These are phyloP conservation scores for Aegilops longissima DNA, from an alignment of 176 grass and related monocot species.

Conservation along the genomic window DNA sequence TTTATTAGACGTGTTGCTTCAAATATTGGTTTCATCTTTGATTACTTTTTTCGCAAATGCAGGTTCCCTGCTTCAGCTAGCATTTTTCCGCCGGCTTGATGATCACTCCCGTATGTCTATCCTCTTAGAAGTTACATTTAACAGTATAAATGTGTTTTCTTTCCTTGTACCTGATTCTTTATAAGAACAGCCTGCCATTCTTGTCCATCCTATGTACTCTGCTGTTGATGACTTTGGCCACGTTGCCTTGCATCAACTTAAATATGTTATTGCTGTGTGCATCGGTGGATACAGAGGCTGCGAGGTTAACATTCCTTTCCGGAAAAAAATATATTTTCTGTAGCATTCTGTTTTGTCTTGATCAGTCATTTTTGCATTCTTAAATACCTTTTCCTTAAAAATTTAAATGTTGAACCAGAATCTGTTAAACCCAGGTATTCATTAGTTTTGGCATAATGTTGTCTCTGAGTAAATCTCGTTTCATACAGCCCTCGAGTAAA, in stretches of 20 bases:
- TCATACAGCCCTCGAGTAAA: neutral
- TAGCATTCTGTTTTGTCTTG: neutral
- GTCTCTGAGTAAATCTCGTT: neutral
- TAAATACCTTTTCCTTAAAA: neutral
- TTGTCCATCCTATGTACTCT: no score
- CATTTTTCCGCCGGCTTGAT: constrained; percentile 41
- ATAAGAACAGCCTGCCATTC: neutral
- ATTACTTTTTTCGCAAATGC: constrained; percentile 32
- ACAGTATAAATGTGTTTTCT: neutral
- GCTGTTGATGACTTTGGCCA: no score
- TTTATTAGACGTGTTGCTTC: neutral
- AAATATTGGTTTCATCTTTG: constrained; percentile 17
- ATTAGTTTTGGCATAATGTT: neutral
- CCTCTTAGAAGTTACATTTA: neutral
- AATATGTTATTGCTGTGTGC: no score
- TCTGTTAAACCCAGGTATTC: neutral
- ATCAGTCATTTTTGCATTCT: neutral
- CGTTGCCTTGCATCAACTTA: no score
- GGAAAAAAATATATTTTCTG: neutral
- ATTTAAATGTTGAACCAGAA: neutral
- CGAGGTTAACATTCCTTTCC: no score
- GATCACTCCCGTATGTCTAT: constrained; percentile 36
- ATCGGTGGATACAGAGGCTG: no score
- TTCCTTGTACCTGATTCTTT: neutral
- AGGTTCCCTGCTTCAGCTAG: constrained; percentile 63